Evolutionary conservation across 371 early-diverging fungal genomes (phyloP).

Genomic region (Mucor plumbeus): DNA sequence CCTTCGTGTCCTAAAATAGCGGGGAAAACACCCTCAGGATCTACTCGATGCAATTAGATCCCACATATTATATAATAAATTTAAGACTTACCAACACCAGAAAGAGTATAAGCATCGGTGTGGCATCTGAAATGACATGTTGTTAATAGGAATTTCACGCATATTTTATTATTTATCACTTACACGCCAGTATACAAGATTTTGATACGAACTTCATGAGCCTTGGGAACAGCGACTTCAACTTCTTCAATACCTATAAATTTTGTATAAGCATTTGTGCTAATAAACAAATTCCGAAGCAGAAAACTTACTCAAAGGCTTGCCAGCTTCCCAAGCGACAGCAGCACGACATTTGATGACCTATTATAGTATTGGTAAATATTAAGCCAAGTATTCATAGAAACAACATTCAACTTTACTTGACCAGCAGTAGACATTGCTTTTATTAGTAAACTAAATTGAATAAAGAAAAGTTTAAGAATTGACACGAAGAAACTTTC

Average conservation of each 20-base stretch:
- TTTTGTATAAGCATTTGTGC: too few species aligned
- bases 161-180: constrained; percentile 22
- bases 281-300: not conserved
- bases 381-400: not conserved
- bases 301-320: constrained; percentile 81
- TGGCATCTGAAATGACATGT: constrained; percentile 64
- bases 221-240: constrained; percentile 92
- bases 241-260: constrained; percentile 83
- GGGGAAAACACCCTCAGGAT: constrained; percentile 91
- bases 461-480: not conserved
- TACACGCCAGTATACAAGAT: constrained; percentile 88
- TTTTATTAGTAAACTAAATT: not conserved
- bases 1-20: constrained; percentile 96
- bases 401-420: constrained; percentile 17
- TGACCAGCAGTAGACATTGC: constrained; percentile 42
- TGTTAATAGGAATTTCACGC: not conserved
- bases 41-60: constrained; percentile 33
- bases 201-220: constrained; percentile 95
- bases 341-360: constrained; percentile 95
- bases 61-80: not conserved
- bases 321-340: constrained; percentile 92
- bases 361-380: constrained; percentile 16
- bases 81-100: constrained; percentile 72
- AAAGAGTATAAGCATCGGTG: constrained; percentile 94
- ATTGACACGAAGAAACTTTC: too few species aligned